phyloP scores from a whole-genome alignment of 441 rosid genomes.

The Mallotus repandus region DNA sequence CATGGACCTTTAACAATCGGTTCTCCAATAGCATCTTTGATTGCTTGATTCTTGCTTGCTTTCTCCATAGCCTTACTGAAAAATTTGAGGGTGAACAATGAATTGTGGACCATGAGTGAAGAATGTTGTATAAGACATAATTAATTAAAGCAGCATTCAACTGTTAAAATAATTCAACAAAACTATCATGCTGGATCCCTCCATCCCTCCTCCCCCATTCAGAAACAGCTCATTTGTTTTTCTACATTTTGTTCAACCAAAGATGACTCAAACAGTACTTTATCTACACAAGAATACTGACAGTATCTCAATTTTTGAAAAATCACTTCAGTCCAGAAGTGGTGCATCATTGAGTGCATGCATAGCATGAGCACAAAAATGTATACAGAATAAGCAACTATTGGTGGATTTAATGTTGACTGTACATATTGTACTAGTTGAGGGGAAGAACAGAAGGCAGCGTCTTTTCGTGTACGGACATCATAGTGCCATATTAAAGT shows the following conservation, averaged over 20 bases:
- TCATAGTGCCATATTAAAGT: background rate
- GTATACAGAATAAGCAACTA: background rate
- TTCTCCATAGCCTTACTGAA: constrained; percentile 88
- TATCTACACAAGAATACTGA: background rate
- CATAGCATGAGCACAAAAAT: background rate
- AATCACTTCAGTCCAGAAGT: background rate
- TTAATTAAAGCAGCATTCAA: background rate
- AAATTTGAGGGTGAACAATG: constrained; percentile 11
- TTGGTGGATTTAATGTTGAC: background rate
- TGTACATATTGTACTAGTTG: background rate
- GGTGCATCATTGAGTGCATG: background rate
- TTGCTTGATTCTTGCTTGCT: constrained; percentile 58
- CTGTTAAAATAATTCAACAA: background rate
- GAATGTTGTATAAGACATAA: background rate
- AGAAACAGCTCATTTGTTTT: background rate
- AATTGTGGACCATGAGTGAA: background rate
- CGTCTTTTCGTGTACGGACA: background rate
- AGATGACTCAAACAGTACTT: background rate
- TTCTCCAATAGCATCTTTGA: constrained; percentile 82
- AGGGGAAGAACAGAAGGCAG: background rate
- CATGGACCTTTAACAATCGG: constrained; percentile 93
- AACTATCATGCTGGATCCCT: background rate
- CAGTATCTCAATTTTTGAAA: background rate
- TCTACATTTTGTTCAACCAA: background rate
- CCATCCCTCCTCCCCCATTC: background rate